Evolutionary conservation across 2,329 filamentous ascomycete genomes (phyloP).

Genomic region (Cladosporium sp.): DNA sequence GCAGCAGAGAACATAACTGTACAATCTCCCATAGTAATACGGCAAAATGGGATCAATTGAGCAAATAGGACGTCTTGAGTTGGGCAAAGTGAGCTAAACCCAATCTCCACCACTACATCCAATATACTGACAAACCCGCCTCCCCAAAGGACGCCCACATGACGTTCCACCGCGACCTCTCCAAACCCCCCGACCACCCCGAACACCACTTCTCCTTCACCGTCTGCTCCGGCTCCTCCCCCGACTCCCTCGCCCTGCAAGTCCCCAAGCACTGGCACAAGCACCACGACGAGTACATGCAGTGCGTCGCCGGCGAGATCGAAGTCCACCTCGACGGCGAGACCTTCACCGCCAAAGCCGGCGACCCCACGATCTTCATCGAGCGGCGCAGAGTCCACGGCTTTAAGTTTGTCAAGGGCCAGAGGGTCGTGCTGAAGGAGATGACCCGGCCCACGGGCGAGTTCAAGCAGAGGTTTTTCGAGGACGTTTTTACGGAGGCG

Average conservation of each 20-base stretch:
- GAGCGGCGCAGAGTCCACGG: constrained; percentile 12
- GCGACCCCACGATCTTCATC: constrained; percentile 11
- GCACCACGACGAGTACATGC: constrained; percentile 15
- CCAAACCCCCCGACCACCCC: constrained; percentile 4
- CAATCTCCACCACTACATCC: not conserved
- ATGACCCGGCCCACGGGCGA: constrained; percentile 13
- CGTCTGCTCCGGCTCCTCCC: constrained; percentile 7
- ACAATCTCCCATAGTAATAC: too few species aligned
- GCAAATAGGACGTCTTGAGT: not conserved
- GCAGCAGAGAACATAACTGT: too few species aligned
- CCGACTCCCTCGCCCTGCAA: constrained; percentile 10
- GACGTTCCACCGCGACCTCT: constrained; percentile 14
- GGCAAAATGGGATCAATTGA: not conserved
- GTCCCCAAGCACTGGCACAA: constrained; percentile 17
- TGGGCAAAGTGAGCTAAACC: not conserved
- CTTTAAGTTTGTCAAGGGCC: constrained; percentile 13
- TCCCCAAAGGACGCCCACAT: constrained; percentile 11
- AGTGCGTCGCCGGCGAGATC: constrained; percentile 11
- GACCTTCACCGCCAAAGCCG: not conserved
- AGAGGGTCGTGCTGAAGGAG: constrained; percentile 12
- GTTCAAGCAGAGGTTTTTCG: constrained; percentile 16
- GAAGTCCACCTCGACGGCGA: constrained; percentile 13
- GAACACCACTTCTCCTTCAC: constrained; percentile 13
- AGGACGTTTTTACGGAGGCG: constrained; percentile 8
- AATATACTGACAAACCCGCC: not conserved